Conservation (phyloP, 164 flowering plant species). For the Brasenia schreberi region DNA sequence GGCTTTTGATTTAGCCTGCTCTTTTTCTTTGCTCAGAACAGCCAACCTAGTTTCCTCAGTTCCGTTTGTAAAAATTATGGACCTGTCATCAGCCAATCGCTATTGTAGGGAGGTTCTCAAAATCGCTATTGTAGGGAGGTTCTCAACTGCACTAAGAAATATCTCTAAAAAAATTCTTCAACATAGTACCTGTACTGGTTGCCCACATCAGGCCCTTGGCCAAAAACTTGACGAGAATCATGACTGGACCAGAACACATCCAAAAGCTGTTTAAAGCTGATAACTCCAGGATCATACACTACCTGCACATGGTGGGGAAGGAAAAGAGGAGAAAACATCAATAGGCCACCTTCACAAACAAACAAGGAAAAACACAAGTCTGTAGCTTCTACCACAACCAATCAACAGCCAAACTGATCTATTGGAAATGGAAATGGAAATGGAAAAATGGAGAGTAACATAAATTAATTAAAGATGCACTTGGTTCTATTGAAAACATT, state of each 20-base stretch:
- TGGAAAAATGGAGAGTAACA: no score
- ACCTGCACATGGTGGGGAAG: slow-evolving; percentile 34
- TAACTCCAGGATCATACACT: slow-evolving; percentile 70
- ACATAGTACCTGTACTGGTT: slow-evolving; percentile 64
- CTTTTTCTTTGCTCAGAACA: slow-evolving; percentile 69
- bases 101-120: neutral
- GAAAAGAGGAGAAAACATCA: neutral
- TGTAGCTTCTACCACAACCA: neutral
- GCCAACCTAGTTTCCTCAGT: slow-evolving; percentile 79
- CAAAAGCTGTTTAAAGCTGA: slow-evolving; percentile 63
- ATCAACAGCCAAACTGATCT: neutral
- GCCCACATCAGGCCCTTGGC: slow-evolving; percentile 99
- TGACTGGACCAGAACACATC: slow-evolving; percentile 94
- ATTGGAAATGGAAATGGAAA: neutral
- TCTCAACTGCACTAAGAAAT: neutral
- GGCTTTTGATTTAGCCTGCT: slow-evolving; percentile 54
- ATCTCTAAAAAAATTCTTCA: neutral
- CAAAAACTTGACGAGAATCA: slow-evolving; percentile 91
- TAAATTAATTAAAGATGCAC: no score
- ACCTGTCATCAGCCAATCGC: slow-evolving; percentile 27
- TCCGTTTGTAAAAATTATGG: slow-evolving; percentile 77
- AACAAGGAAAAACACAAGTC: neutral
- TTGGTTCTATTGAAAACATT: no score
- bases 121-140: no score
- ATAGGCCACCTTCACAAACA: neutral